Evolutionary conservation across 208 protist species (phyloP), one percentile per base, ranked within the genome.

Genomic region (Wallacemonas collosoma): DNA sequence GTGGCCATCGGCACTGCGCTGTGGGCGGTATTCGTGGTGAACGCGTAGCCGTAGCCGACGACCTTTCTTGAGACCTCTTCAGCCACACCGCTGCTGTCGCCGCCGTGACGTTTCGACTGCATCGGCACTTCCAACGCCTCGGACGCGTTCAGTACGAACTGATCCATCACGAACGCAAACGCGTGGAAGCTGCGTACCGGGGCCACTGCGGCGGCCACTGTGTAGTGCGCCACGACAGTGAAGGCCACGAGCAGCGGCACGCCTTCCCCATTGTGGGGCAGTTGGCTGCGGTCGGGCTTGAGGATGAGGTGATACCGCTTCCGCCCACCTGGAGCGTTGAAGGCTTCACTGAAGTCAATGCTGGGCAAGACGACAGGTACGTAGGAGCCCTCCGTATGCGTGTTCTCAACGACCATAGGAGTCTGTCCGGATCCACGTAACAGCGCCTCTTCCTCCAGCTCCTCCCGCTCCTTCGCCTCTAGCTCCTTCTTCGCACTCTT

Each of bases 301-400:
- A 91, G 66, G 3, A 77, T 48, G 5, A 91, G 71, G 58, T 76
- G 82, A 67, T 83, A 85, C 35, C 45, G 60, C 77, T 85, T 72
- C 44, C 75, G 67, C 43, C 86, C 86, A n/a, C 77, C 77, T 3
- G 73, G 72, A 17, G 77, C 72, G 72, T 88, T 91, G 76, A 87
- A 91, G 17, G 83, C 86, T 47, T 91, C 83, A 58, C 81, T 87
- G 11, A 75, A 72, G 51, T 91, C 86, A 12, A 88, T 76, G 43
- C 69, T 62, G 17, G 71, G 77, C 41, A 81, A 39, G 4, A 41
- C 44, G n/a, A 80, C 76, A 11, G 78, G 75, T 36, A 48, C 35
- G 68, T 88, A 91, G 26, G 39, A 40, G 26, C 76, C 79, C 45
- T 79, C 72, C 17, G 60, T 63, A 43, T 79, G 51, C 15, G 64